Percentiles rank a stretch among this genome's conserved stretches.
phyloP scores from a whole-genome alignment of 192 early-diverging fungal species.

The Phlyctochytrium bullatum region DNA sequence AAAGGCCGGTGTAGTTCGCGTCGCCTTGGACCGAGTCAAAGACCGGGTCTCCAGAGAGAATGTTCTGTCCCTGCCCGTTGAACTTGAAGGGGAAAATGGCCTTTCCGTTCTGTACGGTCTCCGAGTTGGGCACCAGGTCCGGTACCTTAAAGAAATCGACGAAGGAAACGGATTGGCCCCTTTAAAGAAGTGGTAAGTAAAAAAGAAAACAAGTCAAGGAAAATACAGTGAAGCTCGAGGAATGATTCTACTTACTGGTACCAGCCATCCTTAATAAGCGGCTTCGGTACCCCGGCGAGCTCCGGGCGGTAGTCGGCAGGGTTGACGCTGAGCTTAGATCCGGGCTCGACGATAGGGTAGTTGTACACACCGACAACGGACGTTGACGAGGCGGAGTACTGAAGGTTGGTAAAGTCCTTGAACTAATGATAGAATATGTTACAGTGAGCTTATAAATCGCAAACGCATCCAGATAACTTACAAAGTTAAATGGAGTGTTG shows the following conservation, averaged over 20 bases:
- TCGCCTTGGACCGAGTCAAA: background rate
- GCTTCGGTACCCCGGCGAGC: background rate
- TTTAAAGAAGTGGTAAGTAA: no score
- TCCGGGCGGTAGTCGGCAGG: background rate
- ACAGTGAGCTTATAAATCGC: background rate
- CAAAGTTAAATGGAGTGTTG: background rate
- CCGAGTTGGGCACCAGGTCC: background rate
- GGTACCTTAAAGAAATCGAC: background rate
- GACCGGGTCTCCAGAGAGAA: background rate
- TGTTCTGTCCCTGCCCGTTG: background rate
- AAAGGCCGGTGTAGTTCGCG: background rate
- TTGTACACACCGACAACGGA: background rate
- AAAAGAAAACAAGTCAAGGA: no score
- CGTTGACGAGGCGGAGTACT: background rate
- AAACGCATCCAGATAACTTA: background rate
- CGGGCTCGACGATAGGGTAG: constrained; percentile 8
- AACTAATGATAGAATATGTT: background rate
- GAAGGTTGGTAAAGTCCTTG: background rate
- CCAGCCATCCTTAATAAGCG: background rate
- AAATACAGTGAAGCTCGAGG: no score
- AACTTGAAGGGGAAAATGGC: background rate
- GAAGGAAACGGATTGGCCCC: no score
- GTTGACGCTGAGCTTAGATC: background rate
- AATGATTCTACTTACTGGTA: background rate
- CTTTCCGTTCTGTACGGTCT: background rate